Conservation (phyloP, 768 basidiomycete species). For the Xerocomus potaroensis region DNA sequence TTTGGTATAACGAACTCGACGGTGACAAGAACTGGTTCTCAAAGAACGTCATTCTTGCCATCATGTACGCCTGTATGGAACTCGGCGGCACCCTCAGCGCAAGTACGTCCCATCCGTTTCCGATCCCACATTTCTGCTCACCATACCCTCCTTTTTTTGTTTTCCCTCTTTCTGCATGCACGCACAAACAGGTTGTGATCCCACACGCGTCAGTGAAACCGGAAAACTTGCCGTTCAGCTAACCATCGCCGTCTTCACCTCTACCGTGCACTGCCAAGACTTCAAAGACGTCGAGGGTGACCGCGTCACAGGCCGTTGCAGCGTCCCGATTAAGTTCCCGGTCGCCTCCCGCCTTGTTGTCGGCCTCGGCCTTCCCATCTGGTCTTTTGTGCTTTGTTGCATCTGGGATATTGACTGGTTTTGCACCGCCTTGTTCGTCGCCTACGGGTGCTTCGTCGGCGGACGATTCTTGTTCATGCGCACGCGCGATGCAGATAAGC, state of each 20-base stretch:
- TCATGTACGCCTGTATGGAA: constrained; percentile 36
- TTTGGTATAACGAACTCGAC: constrained; percentile 38
- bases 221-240: constrained; percentile 31
- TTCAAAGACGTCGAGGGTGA: constrained; percentile 46
- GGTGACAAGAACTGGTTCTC: constrained; percentile 37
- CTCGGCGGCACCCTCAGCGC: constrained; percentile 37
- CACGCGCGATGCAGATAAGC: constrained; percentile 28
- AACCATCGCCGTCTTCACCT: constrained; percentile 37
- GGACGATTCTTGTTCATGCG: constrained; percentile 29
- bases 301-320: constrained; percentile 34
- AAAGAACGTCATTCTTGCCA: constrained; percentile 37
- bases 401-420: constrained; percentile 35
- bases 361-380: constrained; percentile 32
- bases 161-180: no score
- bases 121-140: neutral
- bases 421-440: constrained; percentile 25
- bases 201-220: constrained; percentile 24
- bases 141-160: no score
- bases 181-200: constrained; percentile 8
- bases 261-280: constrained; percentile 48
- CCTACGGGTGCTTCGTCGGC: constrained; percentile 33
- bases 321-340: constrained; percentile 44
- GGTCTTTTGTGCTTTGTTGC: constrained; percentile 33
- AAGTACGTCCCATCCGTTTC: constrained; percentile 20
- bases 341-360: constrained; percentile 32